Evolutionary conservation across 2,329 filamentous ascomycete species (phyloP), one percentile per base, ranked within the genome.

Genomic region (Cryphonectria radicalis): DNA sequence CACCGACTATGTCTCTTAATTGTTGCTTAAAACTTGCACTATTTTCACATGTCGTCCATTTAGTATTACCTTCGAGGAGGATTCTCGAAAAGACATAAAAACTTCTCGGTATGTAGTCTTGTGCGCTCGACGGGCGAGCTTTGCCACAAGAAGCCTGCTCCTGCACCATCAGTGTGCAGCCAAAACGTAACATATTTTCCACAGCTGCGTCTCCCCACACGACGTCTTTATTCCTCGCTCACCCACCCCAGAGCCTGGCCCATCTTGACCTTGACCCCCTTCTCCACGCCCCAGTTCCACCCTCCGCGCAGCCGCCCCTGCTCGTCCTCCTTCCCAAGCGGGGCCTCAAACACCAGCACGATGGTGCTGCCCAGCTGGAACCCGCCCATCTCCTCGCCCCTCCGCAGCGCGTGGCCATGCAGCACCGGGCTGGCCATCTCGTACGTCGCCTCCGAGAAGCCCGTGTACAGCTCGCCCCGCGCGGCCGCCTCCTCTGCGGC

Each of bases 341-440:
- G 96, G 17, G 96, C 96, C 82, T 99, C 97, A 79, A 99, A 99
- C 0, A 99, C 94, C 67, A 99, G 85, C 55, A 99, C 96, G 75
- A 99, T 91, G 0, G 95, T 97, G 80, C 94, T 97, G 28, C 96
- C 96, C 4, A 99, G 86, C 84, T 97, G 94, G 83, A 99, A 99
- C 0, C 96, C 97, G 69, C 96, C 96, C 94, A 99, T 98, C 82
- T 99, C 96, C 79, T 98, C 95, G 50, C 96, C 96, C 62, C 93
- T 88, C 74, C 91, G 89, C 69, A 99, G 84, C 1, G 95, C 92
- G 79, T 98, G 91, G 2, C 97, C 96, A 28, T 90, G 89, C 0
- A 99, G 86, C 2, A 97, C 88, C 3, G 86, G 82, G 77, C 93
- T 97, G 1, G 95, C 93, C 22, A 86, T 87, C 63, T 88, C 88